Evolutionary conservation across 2,329 filamentous ascomycete species (phyloP), one percentile per base, ranked within the genome.

Genomic region (Colletotrichum sp.): DNA sequence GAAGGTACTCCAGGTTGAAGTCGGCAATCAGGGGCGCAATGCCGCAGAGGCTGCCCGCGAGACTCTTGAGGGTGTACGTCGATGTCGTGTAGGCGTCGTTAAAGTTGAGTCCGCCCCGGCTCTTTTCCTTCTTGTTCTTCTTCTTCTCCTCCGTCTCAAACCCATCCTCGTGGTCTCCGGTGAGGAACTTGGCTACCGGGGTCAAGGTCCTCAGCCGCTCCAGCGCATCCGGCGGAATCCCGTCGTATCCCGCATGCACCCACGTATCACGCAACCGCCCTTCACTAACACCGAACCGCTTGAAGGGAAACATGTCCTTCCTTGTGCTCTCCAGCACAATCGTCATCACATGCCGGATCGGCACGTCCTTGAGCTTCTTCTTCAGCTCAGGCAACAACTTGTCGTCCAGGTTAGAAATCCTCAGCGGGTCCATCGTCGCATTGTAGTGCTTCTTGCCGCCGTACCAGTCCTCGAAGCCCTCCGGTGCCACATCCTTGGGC

Each of bases 31-130:
- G 78, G 1, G 84, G 82, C 7, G 78, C 82, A 28, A 84, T 78
- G 15, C 84, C 84, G 57, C 84, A 86, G 16, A 85, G 77, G 15
- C 79, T 83, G 8, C 82, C 83, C 0, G 80, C 79, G 10, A 85
- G 69, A 70, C 83, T 85, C 76, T 86, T 86, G 39, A 84, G 78
- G 0, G 84, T 85, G 71, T 84, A 84, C 0, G 84, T 85, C 16
- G 81, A 79, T 6, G 81, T 80, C 4, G 84, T 85, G 59, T 81
- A 81, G 6, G 80, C 83, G 49, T 80, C 82, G 15, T 83, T 81
- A 36, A 78, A 75, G 57, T 80, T 85, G 63, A 86, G 78, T 7
- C 84, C 84, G 28, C 84, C 57, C 18, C 71, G 36, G 55, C 52
- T 72, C 55, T 60, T 49, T 34, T 55, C 49, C 44, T 72, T 62